Conservation (phyloP, 345 rosid species). For the rapeseed (Brassica napus) region DNA sequence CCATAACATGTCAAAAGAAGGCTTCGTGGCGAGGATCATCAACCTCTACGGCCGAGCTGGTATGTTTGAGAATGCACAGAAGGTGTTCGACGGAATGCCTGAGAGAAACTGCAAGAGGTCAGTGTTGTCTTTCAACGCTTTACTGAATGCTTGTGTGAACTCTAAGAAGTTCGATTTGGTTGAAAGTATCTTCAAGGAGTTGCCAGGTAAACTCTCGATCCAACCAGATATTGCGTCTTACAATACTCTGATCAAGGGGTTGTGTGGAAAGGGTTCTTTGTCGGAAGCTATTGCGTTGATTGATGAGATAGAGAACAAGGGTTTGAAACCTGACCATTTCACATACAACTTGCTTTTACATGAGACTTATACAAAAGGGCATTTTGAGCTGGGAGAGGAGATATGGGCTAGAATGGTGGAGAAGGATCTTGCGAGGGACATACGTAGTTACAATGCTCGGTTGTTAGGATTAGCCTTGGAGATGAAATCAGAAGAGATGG, state of each 20-base stretch:
- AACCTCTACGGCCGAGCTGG: neutral
- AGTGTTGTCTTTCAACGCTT: conserved; percentile 61
- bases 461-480: conserved; percentile 52
- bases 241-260: conserved; percentile 60
- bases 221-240: conserved; percentile 54
- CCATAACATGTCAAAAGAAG: neutral
- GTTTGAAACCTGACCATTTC: conserved; percentile 49
- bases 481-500: conserved; percentile 49
- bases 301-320: conserved; percentile 61
- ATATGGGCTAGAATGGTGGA: conserved; percentile 58
- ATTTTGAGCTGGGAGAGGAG: conserved; percentile 55
- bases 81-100: conserved; percentile 47
- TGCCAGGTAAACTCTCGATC: conserved; percentile 51
- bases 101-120: conserved; percentile 52
- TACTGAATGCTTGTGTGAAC: conserved; percentile 58
- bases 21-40: neutral
- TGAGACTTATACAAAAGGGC: conserved; percentile 48
- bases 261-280: conserved; percentile 53
- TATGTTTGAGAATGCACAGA: neutral
- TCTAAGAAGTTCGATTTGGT: conserved; percentile 55
- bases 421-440: conserved; percentile 47
- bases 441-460: conserved; percentile 60
- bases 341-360: conserved; percentile 62
- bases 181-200: conserved; percentile 44
- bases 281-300: conserved; percentile 47